Evolutionary conservation across 768 basidiomycete species (phyloP), one percentile per base, ranked within the genome.

Genomic region (Lyophyllum semitale): DNA sequence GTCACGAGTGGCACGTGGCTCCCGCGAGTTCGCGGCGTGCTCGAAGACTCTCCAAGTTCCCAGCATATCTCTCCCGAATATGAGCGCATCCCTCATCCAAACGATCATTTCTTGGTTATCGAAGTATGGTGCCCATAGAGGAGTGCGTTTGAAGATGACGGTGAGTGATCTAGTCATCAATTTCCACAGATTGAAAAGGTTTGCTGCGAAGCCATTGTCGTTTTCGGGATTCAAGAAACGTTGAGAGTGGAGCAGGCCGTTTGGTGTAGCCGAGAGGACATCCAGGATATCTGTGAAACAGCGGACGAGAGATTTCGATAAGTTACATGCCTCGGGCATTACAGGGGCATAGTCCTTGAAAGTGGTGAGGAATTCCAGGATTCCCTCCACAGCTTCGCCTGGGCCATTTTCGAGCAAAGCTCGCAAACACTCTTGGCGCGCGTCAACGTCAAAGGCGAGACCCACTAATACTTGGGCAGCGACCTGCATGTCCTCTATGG

Each of bases 41-140:
- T 96, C 94, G 57, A 99, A 84, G 11, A 88, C 82, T 40, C 85
- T 76, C 71, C 93, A 84, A 59, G 93, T 87, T 2, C 84, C 88
- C 44, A 97, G 72, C 77, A 97, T 81, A 63, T 95, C 91, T 60
- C 89, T 75, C 8, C 89, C 95, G 64, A 97, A 94, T 59, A 98
- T 95, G 48, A 98, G 78, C 2, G 95, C 97, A 67, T 98, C 97
- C 52, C 95, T 84, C 97, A 99, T 98, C 97, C 97, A 99, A 29
- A 86, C 82, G 13, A 90, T 81, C 95, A 99, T 97, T 53, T 87
- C 85, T 25, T 86, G 82, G 62, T 84, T 85, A 51, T 90, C 87
- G 68, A 91, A 91, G 67, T 80, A 88, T 8, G 75, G 68, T 0
- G 97, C 83, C 97, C 97, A 99, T 13, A 76, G 65, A 0, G 88